phyloP scores from a whole-genome alignment of 768 basidiomycete species.

The Fomitopsis pulvina region DNA sequence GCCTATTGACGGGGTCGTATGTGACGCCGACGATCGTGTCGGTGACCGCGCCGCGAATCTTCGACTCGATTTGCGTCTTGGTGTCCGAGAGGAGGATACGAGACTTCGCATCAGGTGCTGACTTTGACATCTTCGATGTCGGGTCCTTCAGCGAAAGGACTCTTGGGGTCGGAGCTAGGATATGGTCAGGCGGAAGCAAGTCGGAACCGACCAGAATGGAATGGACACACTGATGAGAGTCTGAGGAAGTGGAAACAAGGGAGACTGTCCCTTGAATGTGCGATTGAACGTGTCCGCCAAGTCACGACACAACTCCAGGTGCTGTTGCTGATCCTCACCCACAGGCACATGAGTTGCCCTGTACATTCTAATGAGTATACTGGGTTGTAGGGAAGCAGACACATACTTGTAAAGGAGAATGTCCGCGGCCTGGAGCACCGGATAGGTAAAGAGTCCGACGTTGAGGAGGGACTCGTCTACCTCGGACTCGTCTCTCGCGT shows the following conservation, averaged over 20 bases:
- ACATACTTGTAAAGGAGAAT: conserved; percentile 77
- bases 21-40: conserved; percentile 73
- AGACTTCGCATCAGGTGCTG: conserved; percentile 67
- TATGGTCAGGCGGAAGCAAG: neutral
- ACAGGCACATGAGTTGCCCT: conserved; percentile 94
- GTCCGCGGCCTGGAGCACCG: conserved; percentile 90
- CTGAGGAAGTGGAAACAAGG: conserved; percentile 67
- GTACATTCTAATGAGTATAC: neutral
- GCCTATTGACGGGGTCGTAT: conserved; percentile 74
- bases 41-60: conserved; percentile 79
- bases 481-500: conserved; percentile 68
- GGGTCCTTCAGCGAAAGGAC: conserved; percentile 86
- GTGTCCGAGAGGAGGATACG: conserved; percentile 85
- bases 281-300: conserved; percentile 81
- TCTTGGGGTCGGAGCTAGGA: conserved; percentile 68
- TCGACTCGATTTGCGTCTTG: conserved; percentile 48
- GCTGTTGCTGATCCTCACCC: conserved; percentile 94
- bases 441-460: conserved; percentile 86
- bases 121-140: conserved; percentile 92
- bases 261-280: conserved; percentile 38
- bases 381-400: too few species aligned
- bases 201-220: neutral
- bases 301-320: conserved; percentile 83
- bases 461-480: conserved; percentile 80
- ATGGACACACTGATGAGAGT: conserved; percentile 62